These are phyloP conservation scores for Paramecium sexaurelia DNA, from an alignment of 73 alveolate species.

Conservation along the genomic window DNA sequence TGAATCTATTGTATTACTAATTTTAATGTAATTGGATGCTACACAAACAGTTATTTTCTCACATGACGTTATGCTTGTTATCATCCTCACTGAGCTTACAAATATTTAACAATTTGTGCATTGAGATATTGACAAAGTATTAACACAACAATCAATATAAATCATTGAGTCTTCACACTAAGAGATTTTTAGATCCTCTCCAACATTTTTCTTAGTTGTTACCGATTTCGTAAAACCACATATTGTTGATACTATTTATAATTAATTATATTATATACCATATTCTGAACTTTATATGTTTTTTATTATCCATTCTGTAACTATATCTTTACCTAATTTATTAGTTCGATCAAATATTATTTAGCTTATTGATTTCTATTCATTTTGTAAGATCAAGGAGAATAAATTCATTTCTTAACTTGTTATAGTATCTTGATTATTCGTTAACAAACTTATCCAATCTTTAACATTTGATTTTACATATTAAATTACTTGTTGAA, in stretches of 20 bases:
- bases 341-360: not conserved
- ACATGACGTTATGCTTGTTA: constrained; percentile 64
- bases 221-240: constrained; percentile 44
- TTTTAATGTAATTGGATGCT: constrained; percentile 61
- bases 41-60: constrained; percentile 67
- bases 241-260: not conserved
- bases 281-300: not conserved
- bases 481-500: constrained; percentile 28
- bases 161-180: constrained; percentile 71
- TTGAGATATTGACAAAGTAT: constrained; percentile 56
- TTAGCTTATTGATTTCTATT: constrained; percentile 18
- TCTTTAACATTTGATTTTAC: constrained; percentile 29
- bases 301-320: not conserved
- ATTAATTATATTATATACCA: not conserved
- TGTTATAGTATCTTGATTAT: not conserved
- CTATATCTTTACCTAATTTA: not conserved
- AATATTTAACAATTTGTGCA: constrained; percentile 68
- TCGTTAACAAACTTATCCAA: not conserved
- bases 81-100: constrained; percentile 62
- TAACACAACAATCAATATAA: constrained; percentile 63
- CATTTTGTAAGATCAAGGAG: not conserved
- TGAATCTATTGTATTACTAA: constrained; percentile 61
- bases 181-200: constrained; percentile 59
- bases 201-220: not conserved
- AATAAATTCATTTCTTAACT: not conserved